These are phyloP conservation scores for Kodamaea ohmeri DNA, from an alignment of 1,139 yeast species.

Conservation along the genomic window DNA sequence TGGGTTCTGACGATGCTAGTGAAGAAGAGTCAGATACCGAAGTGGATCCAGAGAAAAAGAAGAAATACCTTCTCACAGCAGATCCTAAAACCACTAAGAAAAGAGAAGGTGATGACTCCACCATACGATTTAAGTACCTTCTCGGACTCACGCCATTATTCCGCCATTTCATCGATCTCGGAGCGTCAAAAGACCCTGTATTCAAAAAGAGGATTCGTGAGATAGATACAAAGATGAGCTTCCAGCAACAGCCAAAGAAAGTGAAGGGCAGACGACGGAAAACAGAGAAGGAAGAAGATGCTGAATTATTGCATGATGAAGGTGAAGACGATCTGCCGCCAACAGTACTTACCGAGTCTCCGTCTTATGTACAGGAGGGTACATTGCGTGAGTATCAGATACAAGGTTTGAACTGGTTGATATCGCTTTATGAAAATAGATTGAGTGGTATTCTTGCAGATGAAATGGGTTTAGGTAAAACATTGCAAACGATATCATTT, in stretches of 20 bases:
- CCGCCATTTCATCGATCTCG: conserved; percentile 80
- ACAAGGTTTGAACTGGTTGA: conserved; percentile 49
- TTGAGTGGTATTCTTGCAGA: conserved; percentile 48
- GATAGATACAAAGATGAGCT: conserved; percentile 43
- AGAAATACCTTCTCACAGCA: conserved; percentile 46
- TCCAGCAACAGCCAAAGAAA: conserved; percentile 15
- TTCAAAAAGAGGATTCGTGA: conserved; percentile 58
- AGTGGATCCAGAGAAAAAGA: conserved; percentile 29
- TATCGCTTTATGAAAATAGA: conserved; percentile 43
- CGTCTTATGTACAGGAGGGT: conserved; percentile 64
- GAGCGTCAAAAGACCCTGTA: conserved; percentile 70
- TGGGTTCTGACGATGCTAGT: conserved; percentile 1
- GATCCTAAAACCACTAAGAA: conserved; percentile 55
- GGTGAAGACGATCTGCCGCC: conserved; percentile 52
- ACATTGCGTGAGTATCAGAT: conserved; percentile 71
- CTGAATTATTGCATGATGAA: conserved; percentile 77
- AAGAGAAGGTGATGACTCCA: conserved; percentile 66
- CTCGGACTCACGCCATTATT: conserved; percentile 82
- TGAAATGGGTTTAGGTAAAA: conserved; percentile 52
- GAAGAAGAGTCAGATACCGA: conserved; percentile 5
- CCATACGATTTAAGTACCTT: conserved; percentile 76
- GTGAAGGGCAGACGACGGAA: conserved; percentile 46
- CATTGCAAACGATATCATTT: conserved; percentile 54
- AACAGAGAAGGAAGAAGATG: conserved; percentile 91
- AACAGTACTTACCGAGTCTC: conserved; percentile 75